phyloP scores from a whole-genome alignment of 2,329 filamentous ascomycete genomes.

The Ramularia collo-cygni region DNA sequence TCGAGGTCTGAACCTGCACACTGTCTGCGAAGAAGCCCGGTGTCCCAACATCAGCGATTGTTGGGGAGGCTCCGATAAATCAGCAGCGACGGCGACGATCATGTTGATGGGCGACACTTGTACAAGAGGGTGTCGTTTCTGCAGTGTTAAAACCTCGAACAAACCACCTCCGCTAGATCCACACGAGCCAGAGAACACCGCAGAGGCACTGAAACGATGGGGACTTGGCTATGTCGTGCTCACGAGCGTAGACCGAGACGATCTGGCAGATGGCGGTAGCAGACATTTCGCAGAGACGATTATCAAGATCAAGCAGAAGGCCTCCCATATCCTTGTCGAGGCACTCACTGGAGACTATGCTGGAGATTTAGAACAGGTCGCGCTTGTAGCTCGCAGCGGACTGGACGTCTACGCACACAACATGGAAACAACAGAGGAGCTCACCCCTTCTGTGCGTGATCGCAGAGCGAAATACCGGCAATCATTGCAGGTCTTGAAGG shows the following conservation, averaged over 20 bases:
- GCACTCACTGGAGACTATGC: slow-evolving; percentile 80
- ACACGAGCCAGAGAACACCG: slow-evolving; percentile 94
- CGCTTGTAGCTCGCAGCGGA: slow-evolving; percentile 75
- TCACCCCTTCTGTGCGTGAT: slow-evolving; percentile 87
- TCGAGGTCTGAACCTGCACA: slow-evolving; percentile 81
- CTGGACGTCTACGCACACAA: slow-evolving; percentile 97
- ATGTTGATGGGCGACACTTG: slow-evolving; percentile 99
- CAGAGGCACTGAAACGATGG: slow-evolving; percentile 87
- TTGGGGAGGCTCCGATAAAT: slow-evolving; percentile 88
- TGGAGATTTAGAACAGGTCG: slow-evolving; percentile 81
- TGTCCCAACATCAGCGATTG: slow-evolving; percentile 98
- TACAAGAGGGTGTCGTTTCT: slow-evolving; percentile 93
- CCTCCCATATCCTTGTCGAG: slow-evolving; percentile 69
- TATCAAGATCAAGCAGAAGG: slow-evolving; percentile 74
- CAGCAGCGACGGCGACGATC: slow-evolving; percentile 89
- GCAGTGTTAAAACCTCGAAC: slow-evolving; percentile 85
- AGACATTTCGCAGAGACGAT: slow-evolving; percentile 91
- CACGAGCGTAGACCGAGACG: slow-evolving; percentile 89
- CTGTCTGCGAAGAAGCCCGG: slow-evolving; percentile 93
- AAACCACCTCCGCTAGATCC: slow-evolving; percentile 75
- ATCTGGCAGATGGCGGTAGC: slow-evolving; percentile 81
- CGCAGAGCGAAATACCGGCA: slow-evolving; percentile 83
- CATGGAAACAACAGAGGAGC: slow-evolving; percentile 83
- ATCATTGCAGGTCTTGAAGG: slow-evolving; percentile 69
- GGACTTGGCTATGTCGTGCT: slow-evolving; percentile 93